Conservation (phyloP, 1,284 basidiomycete species). For the Anthracocystis walkeri region DNA sequence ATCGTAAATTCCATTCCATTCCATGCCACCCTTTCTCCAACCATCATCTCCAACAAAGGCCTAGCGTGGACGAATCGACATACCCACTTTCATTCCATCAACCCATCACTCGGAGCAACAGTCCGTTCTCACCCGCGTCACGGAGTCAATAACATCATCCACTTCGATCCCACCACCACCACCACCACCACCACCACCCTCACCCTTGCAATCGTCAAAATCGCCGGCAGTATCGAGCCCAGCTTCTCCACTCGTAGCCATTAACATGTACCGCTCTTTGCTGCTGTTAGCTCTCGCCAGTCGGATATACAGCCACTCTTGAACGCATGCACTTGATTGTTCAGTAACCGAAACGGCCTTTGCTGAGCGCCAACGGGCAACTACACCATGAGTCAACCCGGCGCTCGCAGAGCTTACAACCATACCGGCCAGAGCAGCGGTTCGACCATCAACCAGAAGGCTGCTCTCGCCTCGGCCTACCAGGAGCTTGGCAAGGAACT, state of each 20-base stretch:
- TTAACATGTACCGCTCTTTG: slow-evolving; percentile 19
- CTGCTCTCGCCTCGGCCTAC: slow-evolving; percentile 84
- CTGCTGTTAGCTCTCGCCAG: neutral
- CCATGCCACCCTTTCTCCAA: too few species aligned
- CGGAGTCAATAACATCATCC: neutral
- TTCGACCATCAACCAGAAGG: slow-evolving; percentile 58
- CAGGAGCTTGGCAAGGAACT: slow-evolving; percentile 96
- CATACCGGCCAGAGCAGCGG: slow-evolving; percentile 27
- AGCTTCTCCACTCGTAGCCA: neutral
- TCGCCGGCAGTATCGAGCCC: neutral
- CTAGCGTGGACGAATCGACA: too few species aligned
- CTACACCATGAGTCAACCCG: slow-evolving; percentile 29
- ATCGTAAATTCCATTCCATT: too few species aligned
- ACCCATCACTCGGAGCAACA: too few species aligned
- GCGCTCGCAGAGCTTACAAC: slow-evolving; percentile 26
- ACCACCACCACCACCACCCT: neutral
- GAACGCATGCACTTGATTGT: neutral
- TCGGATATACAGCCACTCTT: neutral
- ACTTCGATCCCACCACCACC: neutral
- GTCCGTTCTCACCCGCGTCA: too few species aligned
- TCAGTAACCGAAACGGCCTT: neutral
- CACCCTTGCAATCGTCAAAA: neutral
- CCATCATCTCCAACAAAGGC: too few species aligned
- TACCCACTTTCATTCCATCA: too few species aligned
- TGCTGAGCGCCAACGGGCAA: slow-evolving; percentile 4